Percentiles rank a stretch among this genome's conserved stretches.
Evolutionary conservation across 495 filamentous ascomycete species (phyloP).

Genomic region (Echria macrotheca): DNA sequence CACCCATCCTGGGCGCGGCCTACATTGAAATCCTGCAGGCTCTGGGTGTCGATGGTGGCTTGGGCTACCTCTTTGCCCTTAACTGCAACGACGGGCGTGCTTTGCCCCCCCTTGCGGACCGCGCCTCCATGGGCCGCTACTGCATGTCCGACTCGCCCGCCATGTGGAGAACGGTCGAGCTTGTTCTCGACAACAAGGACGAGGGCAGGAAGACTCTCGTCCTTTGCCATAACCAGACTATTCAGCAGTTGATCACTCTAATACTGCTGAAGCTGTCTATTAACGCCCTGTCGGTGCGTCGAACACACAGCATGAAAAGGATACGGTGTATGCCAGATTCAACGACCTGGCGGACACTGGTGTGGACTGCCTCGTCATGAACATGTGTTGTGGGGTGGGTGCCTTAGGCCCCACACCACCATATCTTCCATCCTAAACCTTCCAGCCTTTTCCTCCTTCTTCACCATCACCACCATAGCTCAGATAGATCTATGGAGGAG

Average conservation of each 20-base stretch:
- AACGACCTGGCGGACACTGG: not conserved
- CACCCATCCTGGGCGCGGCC: not conserved
- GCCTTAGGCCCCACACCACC: no score
- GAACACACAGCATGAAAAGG: not conserved
- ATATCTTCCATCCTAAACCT: no score
- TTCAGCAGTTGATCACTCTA: not conserved
- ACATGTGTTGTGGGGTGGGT: no score
- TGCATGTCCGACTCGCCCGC: not conserved
- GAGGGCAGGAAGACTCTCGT: not conserved
- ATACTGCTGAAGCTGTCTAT: not conserved
- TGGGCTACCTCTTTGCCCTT: not conserved
- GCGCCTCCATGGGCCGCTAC: not conserved
- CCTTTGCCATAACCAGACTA: not conserved
- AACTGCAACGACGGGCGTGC: not conserved
- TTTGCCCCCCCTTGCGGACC: not conserved
- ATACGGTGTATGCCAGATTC: not conserved
- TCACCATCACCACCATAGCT: no score
- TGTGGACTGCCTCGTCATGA: not conserved
- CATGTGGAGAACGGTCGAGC: not conserved
- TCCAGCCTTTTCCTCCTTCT: no score
- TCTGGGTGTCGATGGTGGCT: not conserved
- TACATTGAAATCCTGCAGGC: not conserved
- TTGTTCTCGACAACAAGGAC: not conserved
- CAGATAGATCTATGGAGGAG: no score
- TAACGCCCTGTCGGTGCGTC: not conserved